Evolutionary conservation across 768 basidiomycete genomes (phyloP), one percentile per base, ranked within the genome.

Genomic region (Tylopilus balloui): DNA sequence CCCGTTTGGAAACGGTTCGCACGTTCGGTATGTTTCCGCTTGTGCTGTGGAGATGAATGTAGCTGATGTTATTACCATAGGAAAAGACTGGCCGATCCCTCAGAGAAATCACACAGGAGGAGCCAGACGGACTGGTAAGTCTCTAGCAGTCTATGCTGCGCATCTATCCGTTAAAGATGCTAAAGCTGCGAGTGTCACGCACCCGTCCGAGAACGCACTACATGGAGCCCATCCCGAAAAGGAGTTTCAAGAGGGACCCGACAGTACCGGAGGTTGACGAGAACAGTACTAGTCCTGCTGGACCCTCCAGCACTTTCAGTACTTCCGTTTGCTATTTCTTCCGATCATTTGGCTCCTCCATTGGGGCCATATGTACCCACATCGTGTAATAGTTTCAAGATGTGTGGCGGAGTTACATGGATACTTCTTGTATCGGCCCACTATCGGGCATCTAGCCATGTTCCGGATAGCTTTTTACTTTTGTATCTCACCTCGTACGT

Each of bases 1-100:
- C 60, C 60, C 1, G 28, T 62, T 7, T 59, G 46, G 34, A 14
- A 36, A 4, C 44, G 52, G 3, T 63, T 41, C n/a, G 39, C 52
- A 1, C 36, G 4, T 14, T 45, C 52, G 2, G 57, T 57, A 11
- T 29, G 50, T 48, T 29, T 45, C 29, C 3, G 27, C 12, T 37
- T 3, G 15, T 13, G 24, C 31, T 32, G 4, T 7, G 19, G 19
- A 36, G 24, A 27, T 11, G 32, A 17, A 27, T 23, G 14, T 20
- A 11, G 15, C 36, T 51, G 24, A 60, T n/a, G 13, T 41, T n/a
- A 14, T 20, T 29, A 15, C 27, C n/a, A 11, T 21, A 61, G 59
- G 34, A 45, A 31, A 52, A 48, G 25, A 46, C 27, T 9, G 58
- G 59, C 8, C 11, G 28, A 20, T 20, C 46, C 24, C 24, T 61